A percentile compares a stretch with the other conserved stretches of the same genome.
These are phyloP conservation scores for Trichomonascaceae sp. DNA, from an alignment of 1,139 yeast species.

Conservation along the genomic window DNA sequence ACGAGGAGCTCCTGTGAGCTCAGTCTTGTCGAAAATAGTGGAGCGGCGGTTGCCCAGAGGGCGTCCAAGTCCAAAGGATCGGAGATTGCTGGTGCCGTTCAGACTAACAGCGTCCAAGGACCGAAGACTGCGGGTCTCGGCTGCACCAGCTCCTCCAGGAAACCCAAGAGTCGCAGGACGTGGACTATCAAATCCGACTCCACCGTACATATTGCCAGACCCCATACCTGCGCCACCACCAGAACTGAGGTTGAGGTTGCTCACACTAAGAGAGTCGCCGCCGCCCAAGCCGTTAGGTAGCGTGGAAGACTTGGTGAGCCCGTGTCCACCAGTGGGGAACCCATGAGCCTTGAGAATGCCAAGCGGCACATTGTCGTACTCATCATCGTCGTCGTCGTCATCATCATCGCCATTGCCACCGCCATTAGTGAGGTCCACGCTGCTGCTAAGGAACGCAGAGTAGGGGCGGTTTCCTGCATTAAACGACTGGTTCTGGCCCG, in stretches of 20 bases:
- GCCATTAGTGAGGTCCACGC: conserved; percentile 1
- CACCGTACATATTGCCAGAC: not conserved
- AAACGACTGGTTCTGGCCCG: conserved; percentile 22
- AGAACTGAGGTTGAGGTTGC: not conserved
- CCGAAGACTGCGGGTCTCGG: too few relatives aligned
- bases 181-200: too few relatives aligned
- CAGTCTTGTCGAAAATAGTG: not conserved
- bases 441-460: conserved; percentile 5
- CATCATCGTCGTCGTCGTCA: conserved; percentile 23
- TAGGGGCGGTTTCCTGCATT: conserved; percentile 3
- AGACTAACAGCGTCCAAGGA: not conserved
- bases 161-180: not conserved
- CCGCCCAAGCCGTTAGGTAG: too few relatives aligned
- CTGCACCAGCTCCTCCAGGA: not conserved
- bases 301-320: not conserved
- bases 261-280: too few relatives aligned
- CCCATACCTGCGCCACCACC: not conserved
- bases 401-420: conserved; percentile 8
- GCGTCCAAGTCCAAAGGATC: too few relatives aligned
- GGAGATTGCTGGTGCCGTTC: not conserved
- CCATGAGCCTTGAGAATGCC: conserved; percentile 30
- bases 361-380: conserved; percentile 29
- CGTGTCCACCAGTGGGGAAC: conserved; percentile 19
- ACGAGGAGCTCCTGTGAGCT: conserved; percentile 11
- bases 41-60: not conserved